These are phyloP conservation scores for Neurospora sp. DNA, from an alignment of 495 filamentous ascomycete species.

Conservation along the genomic window DNA sequence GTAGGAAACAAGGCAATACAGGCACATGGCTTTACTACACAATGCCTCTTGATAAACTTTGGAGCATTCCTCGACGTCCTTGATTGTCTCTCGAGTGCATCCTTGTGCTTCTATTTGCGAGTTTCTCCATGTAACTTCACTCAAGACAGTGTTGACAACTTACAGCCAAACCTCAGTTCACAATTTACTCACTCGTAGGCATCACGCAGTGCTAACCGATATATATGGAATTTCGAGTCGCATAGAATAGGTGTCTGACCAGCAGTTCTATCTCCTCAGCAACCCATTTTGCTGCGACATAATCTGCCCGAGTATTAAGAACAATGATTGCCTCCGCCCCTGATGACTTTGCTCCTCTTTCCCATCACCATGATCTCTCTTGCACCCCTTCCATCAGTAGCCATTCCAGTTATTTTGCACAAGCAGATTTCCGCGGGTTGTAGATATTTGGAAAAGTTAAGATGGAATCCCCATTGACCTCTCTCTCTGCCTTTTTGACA, in stretches of 20 bases:
- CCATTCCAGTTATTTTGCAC: neutral
- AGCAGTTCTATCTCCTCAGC: neutral
- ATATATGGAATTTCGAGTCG: neutral
- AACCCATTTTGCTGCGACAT: neutral
- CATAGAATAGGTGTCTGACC: neutral
- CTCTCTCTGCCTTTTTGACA: neutral
- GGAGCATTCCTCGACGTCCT: neutral
- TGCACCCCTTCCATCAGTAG: neutral
- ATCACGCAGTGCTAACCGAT: neutral
- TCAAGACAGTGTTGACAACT: neutral
- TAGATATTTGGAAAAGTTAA: neutral
- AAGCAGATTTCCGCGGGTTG: neutral
- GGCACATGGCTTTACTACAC: neutral
- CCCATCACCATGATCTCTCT: neutral
- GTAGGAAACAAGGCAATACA: neutral
- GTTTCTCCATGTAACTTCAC: neutral
- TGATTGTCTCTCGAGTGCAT: neutral
- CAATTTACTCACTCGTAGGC: neutral
- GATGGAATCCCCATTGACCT: neutral
- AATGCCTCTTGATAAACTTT: neutral
- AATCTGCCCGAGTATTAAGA: neutral
- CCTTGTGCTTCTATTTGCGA: neutral
- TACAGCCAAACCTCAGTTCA: neutral
- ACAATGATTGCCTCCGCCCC: neutral
- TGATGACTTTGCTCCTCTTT: neutral